These are phyloP conservation scores for Coriaria nepalensis DNA, from an alignment of 306 rosid species.

Conservation along the genomic window DNA sequence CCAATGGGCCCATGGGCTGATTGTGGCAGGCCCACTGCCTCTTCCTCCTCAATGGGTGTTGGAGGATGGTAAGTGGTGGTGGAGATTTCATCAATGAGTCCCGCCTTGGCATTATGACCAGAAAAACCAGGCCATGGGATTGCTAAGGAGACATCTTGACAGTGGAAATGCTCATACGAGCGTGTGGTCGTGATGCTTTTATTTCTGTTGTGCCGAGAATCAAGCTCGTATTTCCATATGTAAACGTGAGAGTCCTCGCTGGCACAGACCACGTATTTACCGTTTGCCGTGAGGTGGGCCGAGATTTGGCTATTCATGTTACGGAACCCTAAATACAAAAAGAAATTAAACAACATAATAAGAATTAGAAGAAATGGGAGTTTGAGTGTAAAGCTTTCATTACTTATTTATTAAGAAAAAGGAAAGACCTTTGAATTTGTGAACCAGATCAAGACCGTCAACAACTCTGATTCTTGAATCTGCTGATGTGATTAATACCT, in stretches of 20 bases:
- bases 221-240: conserved; percentile 83
- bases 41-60: conserved; percentile 70
- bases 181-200: conserved; percentile 50
- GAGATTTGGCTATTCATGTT: conserved; percentile 43
- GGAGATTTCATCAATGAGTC: conserved; percentile 38
- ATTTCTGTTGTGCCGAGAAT: conserved; percentile 75
- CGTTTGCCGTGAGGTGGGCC: conserved; percentile 77
- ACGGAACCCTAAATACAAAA: conserved; percentile 39
- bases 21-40: conserved; percentile 33
- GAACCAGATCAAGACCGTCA: conserved; percentile 13
- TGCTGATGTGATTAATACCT: conserved; percentile 14
- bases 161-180: conserved; percentile 84
- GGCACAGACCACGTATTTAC: conserved; percentile 80
- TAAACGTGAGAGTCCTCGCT: conserved; percentile 81
- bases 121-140: conserved; percentile 83
- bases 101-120: conserved; percentile 35
- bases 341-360: background rate
- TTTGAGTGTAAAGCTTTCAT: background rate
- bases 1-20: conserved; percentile 43
- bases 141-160: conserved; percentile 84
- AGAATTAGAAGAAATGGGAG: conserved; percentile 14
- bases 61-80: conserved; percentile 78
- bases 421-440: conserved; percentile 14
- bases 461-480: conserved; percentile 17
- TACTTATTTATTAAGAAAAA: conserved; percentile 4